A percentile compares a stretch with the other conserved stretches of the same genome.
phyloP scores from a whole-genome alignment of 2,329 filamentous ascomycete species.

The Didymella segeticola region DNA sequence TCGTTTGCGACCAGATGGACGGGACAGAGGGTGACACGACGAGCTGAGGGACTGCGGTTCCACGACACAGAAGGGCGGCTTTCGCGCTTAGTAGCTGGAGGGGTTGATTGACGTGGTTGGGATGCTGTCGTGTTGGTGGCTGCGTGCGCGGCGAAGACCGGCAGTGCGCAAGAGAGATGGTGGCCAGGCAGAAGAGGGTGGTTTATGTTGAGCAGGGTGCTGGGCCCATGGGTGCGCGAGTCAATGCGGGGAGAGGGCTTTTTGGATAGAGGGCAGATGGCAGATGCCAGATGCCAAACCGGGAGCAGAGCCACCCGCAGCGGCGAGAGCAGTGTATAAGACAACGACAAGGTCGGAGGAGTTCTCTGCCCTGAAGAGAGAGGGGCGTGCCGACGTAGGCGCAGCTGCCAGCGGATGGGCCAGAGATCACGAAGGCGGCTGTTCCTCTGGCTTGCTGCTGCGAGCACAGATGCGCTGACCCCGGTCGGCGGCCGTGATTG shows the following conservation, averaged over 20 bases:
- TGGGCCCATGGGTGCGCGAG: constrained; percentile 12
- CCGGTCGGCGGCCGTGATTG: constrained; percentile 23
- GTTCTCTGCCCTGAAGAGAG: constrained; percentile 24
- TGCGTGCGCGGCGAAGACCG: background rate
- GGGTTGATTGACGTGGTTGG: background rate
- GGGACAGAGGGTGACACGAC: constrained; percentile 19
- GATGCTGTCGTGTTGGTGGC: constrained; percentile 7
- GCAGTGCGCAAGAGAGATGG: constrained; percentile 1
- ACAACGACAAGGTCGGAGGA: constrained; percentile 26
- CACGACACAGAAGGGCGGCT: constrained; percentile 27
- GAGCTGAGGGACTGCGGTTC: constrained; percentile 20
- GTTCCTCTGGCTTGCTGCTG: constrained; percentile 36
- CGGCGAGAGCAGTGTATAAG: constrained; percentile 44
- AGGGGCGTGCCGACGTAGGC: constrained; percentile 39
- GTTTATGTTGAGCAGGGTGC: background rate
- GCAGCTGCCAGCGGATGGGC: constrained; percentile 37
- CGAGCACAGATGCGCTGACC: constrained; percentile 24
- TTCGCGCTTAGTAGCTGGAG: constrained; percentile 27
- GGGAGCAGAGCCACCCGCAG: constrained; percentile 33
- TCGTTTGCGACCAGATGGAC: constrained; percentile 6
- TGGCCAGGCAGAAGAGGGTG: background rate
- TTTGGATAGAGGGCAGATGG: too few species aligned
- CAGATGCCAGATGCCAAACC: constrained; percentile 32
- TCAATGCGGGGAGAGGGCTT: constrained; percentile 23
- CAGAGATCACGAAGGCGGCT: constrained; percentile 38